These are phyloP conservation scores for Dendrocalamus sinicus DNA, from an alignment of 176 grass and related monocot genomes.

Conservation along the genomic window DNA sequence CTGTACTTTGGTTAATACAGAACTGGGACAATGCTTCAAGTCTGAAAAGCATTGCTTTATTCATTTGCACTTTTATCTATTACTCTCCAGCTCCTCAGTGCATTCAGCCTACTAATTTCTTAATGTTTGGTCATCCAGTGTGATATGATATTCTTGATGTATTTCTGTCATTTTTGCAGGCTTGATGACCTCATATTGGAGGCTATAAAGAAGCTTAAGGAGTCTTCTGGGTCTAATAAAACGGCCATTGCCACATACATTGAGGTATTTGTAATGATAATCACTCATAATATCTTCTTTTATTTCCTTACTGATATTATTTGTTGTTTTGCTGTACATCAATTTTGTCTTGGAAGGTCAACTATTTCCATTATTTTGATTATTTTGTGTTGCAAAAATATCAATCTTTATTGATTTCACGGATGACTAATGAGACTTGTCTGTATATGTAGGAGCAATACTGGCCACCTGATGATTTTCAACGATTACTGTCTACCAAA, in stretches of 20 bases:
- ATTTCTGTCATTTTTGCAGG: constrained; percentile 43
- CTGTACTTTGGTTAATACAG: constrained; percentile 9
- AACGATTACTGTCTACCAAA: constrained; percentile 66
- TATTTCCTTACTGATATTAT: neutral
- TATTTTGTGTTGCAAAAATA: neutral
- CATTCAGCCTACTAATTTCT: constrained; percentile 29
- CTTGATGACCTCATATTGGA: constrained; percentile 86
- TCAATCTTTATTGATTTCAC: constrained; percentile 22
- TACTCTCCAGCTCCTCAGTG: constrained; percentile 8
- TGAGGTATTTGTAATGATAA: constrained; percentile 57
- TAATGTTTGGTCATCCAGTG: constrained; percentile 29
- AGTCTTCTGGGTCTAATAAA: constrained; percentile 73
- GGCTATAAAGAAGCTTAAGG: constrained; percentile 73
- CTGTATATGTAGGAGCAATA: constrained; percentile 68
- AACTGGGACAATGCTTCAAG: constrained; percentile 17
- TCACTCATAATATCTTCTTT: constrained; percentile 6
- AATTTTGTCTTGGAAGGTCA: neutral
- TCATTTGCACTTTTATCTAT: constrained; percentile 34
- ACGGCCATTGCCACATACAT: constrained; percentile 72
- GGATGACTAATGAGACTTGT: constrained; percentile 31
- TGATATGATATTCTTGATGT: constrained; percentile 17
- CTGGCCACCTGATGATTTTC: constrained; percentile 77
- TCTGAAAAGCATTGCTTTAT: constrained; percentile 17
- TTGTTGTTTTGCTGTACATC: constrained; percentile 22
- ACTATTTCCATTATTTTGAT: constrained; percentile 34